phyloP scores from a whole-genome alignment of 106 monocot genomes.

The Acorus gramineus region DNA sequence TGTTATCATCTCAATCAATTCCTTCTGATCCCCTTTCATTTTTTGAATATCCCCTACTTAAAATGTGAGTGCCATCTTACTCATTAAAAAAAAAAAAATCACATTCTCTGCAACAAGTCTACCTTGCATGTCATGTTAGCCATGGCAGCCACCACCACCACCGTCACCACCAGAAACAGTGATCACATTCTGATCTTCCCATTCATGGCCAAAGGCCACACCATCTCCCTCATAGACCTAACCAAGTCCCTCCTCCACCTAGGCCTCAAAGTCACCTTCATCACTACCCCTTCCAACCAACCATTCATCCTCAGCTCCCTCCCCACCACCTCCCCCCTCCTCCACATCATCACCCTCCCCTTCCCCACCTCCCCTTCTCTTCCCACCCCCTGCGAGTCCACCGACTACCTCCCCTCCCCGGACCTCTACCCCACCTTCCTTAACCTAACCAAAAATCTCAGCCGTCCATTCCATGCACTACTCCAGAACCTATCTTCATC shows the following conservation, averaged over 20 bases:
- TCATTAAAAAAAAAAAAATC: no score
- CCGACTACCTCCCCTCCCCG: constrained; percentile 8
- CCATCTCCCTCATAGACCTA: constrained; percentile 37
- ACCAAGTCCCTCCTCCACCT: constrained; percentile 13
- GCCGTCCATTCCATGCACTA: constrained; percentile 4
- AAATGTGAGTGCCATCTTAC: no score
- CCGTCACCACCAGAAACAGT: not conserved
- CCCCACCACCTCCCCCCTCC: not conserved
- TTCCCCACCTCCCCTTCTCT: constrained; percentile 12
- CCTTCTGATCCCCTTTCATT: no score
- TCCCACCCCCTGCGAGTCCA: constrained; percentile 10
- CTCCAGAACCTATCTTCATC: not conserved
- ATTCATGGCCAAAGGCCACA: constrained; percentile 40
- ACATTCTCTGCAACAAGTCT: no score
- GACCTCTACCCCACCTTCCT: constrained; percentile 24
- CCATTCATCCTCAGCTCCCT: constrained; percentile 16
- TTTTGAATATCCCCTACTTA: no score
- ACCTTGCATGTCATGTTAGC: not conserved
- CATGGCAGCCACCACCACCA: not conserved
- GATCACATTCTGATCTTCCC: constrained; percentile 41
- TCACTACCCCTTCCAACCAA: constrained; percentile 31
- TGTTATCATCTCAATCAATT: no score
- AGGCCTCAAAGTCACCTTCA: constrained; percentile 14
- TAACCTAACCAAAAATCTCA: constrained; percentile 10
- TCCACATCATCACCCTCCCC: constrained; percentile 13